Evolutionary conservation across 179 eudicot species (phyloP), one percentile per base, ranked within the genome.

Genomic region (Spergularia azorica): DNA sequence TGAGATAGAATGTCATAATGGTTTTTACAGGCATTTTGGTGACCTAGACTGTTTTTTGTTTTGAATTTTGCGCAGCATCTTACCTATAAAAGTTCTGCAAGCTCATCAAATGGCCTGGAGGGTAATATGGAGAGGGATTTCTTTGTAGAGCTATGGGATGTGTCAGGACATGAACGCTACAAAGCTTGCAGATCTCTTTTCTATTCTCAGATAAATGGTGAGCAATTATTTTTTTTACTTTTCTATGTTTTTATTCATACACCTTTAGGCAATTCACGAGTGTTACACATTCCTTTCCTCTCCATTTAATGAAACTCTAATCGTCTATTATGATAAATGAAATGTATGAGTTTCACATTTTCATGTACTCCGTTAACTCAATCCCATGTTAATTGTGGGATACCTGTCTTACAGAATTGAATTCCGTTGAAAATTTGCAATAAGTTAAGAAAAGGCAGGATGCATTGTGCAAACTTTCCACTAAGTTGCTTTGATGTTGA

Each of bases 131-230:
- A 88, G 68, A 88, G 97, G 77, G 91, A 90, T 70, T 91, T 91
- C 75, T 91, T 91, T 71, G 78, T 91, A 68, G 97, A 91, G 79
- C 90, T 91, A 66, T 91, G 94, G 97, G 97, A 92, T 81, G 84
- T 92, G 20, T 89, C 91, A 17, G 97, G 97, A 71, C 92, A 92
- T 85, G 97, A 92, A 16, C 86, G 92, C 38, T 90, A 92, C 78
- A 90, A 89, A 82, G 94, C 88, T 72, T 90, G 90, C 79, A 89
- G 97, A 52, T 87, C 97, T 80, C 88, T 89, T 67, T 92, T 92
- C 82, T 92, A 87, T 83, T 90, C 97, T 72, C 94, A 92, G 79
- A 87, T 92, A 43, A 90, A 92, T 64, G 97, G 97, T 92, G 68
- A 81, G 85, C 75, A 63, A 1, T 77, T 10, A 77, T 48, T 6